A percentile compares a stretch with the other conserved stretches of the same genome.
phyloP scores from a whole-genome alignment of 495 filamentous ascomycete species.

The Penicillium cinerascens region DNA sequence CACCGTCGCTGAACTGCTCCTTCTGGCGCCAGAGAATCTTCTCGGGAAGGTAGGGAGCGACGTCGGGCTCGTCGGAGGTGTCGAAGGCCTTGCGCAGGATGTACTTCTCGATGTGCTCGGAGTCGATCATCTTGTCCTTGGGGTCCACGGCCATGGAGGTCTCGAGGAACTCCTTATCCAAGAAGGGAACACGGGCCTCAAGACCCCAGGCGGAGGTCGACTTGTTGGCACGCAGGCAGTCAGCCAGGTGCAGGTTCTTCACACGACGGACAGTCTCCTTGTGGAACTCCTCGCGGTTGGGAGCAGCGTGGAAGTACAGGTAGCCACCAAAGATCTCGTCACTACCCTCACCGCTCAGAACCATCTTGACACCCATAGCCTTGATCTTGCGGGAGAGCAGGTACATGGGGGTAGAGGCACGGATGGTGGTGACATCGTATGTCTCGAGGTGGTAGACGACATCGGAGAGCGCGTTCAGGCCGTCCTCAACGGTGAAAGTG shows the following conservation, averaged over 20 bases:
- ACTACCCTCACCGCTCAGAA: conserved; percentile 90
- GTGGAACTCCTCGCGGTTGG: conserved; percentile 87
- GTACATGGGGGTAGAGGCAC: conserved; percentile 98
- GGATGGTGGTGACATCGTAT: conserved; percentile 97
- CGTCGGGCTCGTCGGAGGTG: conserved; percentile 75
- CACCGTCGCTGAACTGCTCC: conserved; percentile 98
- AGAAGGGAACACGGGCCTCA: conserved; percentile 95
- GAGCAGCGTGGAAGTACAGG: conserved; percentile 95
- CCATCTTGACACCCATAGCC: conserved; percentile 99
- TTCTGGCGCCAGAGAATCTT: conserved; percentile 98
- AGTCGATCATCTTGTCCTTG: conserved; percentile 88
- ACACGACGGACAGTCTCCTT: conserved; percentile 86
- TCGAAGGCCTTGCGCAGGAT: conserved; percentile 97
- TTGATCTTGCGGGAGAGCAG: conserved; percentile 97
- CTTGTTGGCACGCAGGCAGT: conserved; percentile 97
- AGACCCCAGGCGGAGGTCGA: conserved; percentile 98
- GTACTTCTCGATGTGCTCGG: conserved; percentile 92
- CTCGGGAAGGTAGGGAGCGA: conserved; percentile 81
- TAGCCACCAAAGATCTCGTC: conserved; percentile 99
- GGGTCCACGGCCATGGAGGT: conserved; percentile 90
- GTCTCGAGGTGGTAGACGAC: conserved; percentile 98
- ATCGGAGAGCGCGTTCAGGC: conserved; percentile 90
- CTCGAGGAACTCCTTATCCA: conserved; percentile 95
- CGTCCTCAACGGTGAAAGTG: conserved; percentile 96
- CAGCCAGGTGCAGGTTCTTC: conserved; percentile 91